Percentiles rank a stretch among this genome's conserved stretches.
phyloP scores from a whole-genome alignment of 169 alveolate genomes.

The Eimeria acervulina region DNA sequence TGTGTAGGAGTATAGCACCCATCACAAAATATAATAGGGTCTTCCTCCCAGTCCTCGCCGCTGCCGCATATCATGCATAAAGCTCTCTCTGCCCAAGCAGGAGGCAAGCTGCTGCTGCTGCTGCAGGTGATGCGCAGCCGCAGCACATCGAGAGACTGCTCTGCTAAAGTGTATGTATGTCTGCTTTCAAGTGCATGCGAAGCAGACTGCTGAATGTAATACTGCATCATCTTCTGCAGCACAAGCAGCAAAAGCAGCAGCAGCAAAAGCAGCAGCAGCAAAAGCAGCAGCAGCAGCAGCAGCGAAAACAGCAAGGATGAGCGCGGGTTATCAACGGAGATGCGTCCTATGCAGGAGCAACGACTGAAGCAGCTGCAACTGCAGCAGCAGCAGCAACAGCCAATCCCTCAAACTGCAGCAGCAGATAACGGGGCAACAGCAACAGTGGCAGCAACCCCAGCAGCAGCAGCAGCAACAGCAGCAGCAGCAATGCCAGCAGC shows the following conservation, averaged over 20 bases:
- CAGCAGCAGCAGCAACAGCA: background rate
- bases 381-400: background rate
- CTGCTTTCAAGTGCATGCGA: constrained; percentile 15
- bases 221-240: constrained; percentile 55
- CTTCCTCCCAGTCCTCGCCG: constrained; percentile 73
- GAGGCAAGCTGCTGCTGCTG: background rate
- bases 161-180: constrained; percentile 59
- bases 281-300: background rate
- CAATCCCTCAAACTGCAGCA: background rate
- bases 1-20: constrained; percentile 58
- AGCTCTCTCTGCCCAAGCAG: constrained; percentile 65
- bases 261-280: background rate
- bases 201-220: constrained; percentile 32
- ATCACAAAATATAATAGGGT: constrained; percentile 65
- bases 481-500: background rate
- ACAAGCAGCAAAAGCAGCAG: background rate
- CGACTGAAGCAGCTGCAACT: no score
- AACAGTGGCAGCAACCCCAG: background rate
- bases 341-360: no score
- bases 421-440: background rate
- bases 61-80: constrained; percentile 61
- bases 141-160: constrained; percentile 40
- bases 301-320: background rate
- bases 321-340: no score
- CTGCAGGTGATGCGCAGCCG: constrained; percentile 65